These are phyloP conservation scores for Chloromonas sp. DNA, from an alignment of 163 green algal species.

Conservation along the genomic window DNA sequence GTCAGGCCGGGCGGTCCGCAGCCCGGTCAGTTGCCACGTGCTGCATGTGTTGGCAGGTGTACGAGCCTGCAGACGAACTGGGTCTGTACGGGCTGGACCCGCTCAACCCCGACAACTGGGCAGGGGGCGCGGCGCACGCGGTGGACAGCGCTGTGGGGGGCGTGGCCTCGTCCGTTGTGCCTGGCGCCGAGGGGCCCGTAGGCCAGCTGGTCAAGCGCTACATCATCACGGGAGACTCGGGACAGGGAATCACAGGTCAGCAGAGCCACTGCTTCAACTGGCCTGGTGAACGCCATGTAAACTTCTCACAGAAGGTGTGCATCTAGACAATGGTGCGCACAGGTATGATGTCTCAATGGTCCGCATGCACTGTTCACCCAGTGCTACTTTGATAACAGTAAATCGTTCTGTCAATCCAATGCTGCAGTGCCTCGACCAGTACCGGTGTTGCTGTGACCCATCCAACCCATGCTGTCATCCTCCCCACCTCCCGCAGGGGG, in stretches of 20 bases:
- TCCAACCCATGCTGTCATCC: neutral
- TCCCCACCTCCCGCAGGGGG: slow-evolving; percentile 9
- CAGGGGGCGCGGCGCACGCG: neutral
- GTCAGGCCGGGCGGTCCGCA: too few relatives aligned
- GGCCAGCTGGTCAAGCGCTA: slow-evolving; percentile 13
- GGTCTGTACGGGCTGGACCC: slow-evolving; percentile 32
- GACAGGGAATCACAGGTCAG: slow-evolving; percentile 24
- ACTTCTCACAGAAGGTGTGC: too few relatives aligned
- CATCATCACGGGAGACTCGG: slow-evolving; percentile 28
- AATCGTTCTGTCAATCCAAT: neutral
- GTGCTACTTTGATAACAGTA: neutral
- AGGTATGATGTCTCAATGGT: neutral
- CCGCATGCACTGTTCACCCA: neutral
- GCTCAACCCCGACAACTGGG: slow-evolving; percentile 22
- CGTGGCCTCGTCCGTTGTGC: neutral
- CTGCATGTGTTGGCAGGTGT: slow-evolving; percentile 13
- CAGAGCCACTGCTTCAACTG: neutral
- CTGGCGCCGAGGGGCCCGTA: neutral
- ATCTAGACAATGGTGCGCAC: neutral
- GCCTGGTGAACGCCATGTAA: too few relatives aligned
- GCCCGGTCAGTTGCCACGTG: too few relatives aligned
- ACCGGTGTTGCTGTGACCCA: neutral
- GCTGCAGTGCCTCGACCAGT: neutral
- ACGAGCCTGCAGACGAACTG: slow-evolving; percentile 26
- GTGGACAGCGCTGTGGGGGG: neutral